Evolutionary conservation across 23 red algal genomes (phyloP).

Genomic region (Cyanidiococcus yangmingshanensis): DNA sequence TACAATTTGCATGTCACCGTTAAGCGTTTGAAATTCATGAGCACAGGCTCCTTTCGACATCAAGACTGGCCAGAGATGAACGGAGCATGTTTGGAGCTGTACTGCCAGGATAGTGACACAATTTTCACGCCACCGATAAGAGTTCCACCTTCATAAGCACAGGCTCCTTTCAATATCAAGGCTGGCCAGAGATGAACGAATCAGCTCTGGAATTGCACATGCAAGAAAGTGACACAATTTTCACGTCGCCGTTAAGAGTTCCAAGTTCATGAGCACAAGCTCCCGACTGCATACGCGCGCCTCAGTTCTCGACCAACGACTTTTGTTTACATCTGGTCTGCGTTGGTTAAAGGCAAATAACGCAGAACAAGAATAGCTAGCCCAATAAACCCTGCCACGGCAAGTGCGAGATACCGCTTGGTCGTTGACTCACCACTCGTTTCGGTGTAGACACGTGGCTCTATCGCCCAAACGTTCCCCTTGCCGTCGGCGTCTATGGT

Average conservation of each 20-base stretch:
- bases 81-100: no score
- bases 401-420: constrained; percentile 28
- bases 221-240: no score
- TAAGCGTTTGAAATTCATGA: no score
- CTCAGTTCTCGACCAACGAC: not conserved
- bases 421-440: constrained; percentile 31
- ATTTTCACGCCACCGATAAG: no score
- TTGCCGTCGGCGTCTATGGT: constrained; percentile 75
- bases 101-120: no score
- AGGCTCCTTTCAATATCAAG: constrained; percentile 57
- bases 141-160: no score
- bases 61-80: no score
- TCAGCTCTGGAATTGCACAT: no score
- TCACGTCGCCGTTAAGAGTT: no score
- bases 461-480: constrained; percentile 91
- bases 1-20: no score
- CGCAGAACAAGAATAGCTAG: constrained; percentile 39
- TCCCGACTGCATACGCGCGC: not conserved
- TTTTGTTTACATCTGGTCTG: constrained; percentile 57
- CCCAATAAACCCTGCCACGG: constrained; percentile 24
- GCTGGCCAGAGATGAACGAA: no score
- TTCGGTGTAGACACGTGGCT: constrained; percentile 50
- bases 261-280: not conserved
- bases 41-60: no score
- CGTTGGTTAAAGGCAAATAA: constrained; percentile 52